Base-by-base conservation (phyloP, 1,284 basidiomycete species). In the Cerioporus squamosus region DNA sequence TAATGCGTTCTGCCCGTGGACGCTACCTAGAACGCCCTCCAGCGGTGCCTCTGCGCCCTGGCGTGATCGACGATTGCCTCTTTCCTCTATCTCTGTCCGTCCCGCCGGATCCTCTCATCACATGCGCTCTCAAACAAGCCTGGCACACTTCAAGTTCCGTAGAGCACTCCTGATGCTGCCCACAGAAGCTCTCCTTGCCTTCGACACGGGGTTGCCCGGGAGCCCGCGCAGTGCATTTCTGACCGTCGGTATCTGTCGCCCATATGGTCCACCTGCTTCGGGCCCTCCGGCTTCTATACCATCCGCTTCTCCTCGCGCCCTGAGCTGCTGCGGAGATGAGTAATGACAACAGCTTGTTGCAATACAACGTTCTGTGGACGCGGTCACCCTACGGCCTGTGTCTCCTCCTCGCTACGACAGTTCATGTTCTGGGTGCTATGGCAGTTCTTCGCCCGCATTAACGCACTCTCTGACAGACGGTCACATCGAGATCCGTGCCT, bases 251-350 rank as follows among this genome's bases (percentile, higher is more conserved):
- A 55, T 66, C 68, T 70, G 64, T 67, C 66, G 66, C 60, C 72
- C 74, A 74, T 72, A 75, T 74, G 74, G 71, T 60, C 51, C 66
- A 59, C 65, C 64, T 59, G 63, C 64, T 66, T 63, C 63, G 61
- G 71, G 58, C 72, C 66, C 64, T 55, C 75, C 73, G 74, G 68
- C 64, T 71, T 69, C 70, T 64, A 60, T 68, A 59, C 61, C 59
- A 56, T 51, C 64, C 63, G 60, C 61, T 40, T 56, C 56, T 42
- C 46, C 50, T 57, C 55, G 50, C 45, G 56, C 59, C 57, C 62
- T 61, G 59, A 52, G 53, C 51, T 64, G 62, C 65, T 65, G 61
- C 66, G 66, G 62, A 67, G 64, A 65, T 67, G 66, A 67, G 58
- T 62, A 60, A 67, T 61, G 59, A 48, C 59, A 59, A 54, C 52